Evolutionary conservation across 768 basidiomycete genomes (phyloP), one percentile per base, ranked within the genome.

Genomic region (Lactarius tabidus): DNA sequence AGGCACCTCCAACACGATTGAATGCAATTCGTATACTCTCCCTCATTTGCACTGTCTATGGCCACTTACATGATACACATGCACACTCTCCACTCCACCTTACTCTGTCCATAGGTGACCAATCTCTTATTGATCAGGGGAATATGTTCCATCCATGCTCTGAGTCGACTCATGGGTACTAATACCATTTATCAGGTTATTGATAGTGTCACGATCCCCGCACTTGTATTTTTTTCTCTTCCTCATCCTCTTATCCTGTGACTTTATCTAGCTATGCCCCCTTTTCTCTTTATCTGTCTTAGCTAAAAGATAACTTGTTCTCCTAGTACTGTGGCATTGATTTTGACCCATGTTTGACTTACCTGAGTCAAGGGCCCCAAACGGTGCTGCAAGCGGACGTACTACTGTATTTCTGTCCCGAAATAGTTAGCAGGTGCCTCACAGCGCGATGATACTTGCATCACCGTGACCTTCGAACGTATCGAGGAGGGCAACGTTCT

Each of bases 391-490:
- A 79, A 73, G 48, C 89, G 82, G 0, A 69, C 76, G 72, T 97
- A n/a, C n/a, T n/a, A n/a, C n/a, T n/a, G 72, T 97, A 97, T 79
- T 95, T 88, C 93, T 95, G 51, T 7, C 51, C 29, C 33, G 43
- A 14, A 20, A 23, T 23, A 59, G 10, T 17, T 17, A 15, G 33
- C 33, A 33, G 33, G 33, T 33, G 8, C 3, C 3, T 4, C 4
- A 33, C 8, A 33, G 33, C 8, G 4, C 33, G 8, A 33, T 33
- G 20, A 53, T 9, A 78, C 85, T 71, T 69, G 88, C 95, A 57
- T 82, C 70, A n/a, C n/a, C n/a, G n/a, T 70, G 36, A 91, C 93
- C 75, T 98, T 95, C 65, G 96, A 98, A 12, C n/a, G 78, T 61
- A 75, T 98, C 94, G 31, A 98, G 76, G 3, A 81, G 73, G 20